Conservation (phyloP, 2,329 filamentous ascomycete genomes). For the Pochonia chlamydosporia region DNA sequence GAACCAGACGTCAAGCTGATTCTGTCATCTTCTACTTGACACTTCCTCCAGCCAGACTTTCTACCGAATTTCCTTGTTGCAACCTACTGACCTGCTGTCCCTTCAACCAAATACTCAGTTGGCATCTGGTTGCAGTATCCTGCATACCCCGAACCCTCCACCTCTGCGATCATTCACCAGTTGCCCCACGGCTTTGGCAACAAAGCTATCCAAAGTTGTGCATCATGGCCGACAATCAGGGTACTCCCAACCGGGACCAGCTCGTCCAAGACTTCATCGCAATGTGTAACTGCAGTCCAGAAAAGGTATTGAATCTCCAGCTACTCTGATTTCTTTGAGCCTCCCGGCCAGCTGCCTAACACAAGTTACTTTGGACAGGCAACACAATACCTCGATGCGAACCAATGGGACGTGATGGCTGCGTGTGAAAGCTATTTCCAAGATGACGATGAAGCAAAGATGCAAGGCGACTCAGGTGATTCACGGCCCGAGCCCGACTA, state of each 20-base stretch:
- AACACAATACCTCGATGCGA: slow-evolving; percentile 57
- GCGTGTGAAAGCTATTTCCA: slow-evolving; percentile 60
- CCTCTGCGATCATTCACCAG: not conserved
- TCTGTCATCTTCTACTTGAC: not conserved
- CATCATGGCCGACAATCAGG: slow-evolving; percentile 3
- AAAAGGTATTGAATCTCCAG: slow-evolving; percentile 4
- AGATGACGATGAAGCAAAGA: slow-evolving; percentile 44
- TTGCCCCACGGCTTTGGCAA: not conserved
- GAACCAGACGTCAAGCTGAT: no score
- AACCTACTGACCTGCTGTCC: no score
- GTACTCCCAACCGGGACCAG: slow-evolving; percentile 5
- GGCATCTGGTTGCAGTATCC: no score
- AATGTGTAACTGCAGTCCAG: slow-evolving; percentile 7
- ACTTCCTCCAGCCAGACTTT: slow-evolving; percentile 2
- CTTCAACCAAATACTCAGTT: no score
- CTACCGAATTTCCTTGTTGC: not conserved
- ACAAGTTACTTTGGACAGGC: slow-evolving; percentile 53
- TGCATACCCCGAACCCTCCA: no score
- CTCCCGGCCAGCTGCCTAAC: not conserved
- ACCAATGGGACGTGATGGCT: slow-evolving; percentile 59
- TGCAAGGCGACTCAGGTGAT: slow-evolving; percentile 22
- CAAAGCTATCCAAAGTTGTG: not conserved
- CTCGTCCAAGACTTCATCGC: slow-evolving; percentile 6
- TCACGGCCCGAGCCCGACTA: slow-evolving; percentile 34
- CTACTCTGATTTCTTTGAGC: no score